Evolutionary conservation across 177 flowering plant species (phyloP).

Genomic region (Vitis hybrid): DNA sequence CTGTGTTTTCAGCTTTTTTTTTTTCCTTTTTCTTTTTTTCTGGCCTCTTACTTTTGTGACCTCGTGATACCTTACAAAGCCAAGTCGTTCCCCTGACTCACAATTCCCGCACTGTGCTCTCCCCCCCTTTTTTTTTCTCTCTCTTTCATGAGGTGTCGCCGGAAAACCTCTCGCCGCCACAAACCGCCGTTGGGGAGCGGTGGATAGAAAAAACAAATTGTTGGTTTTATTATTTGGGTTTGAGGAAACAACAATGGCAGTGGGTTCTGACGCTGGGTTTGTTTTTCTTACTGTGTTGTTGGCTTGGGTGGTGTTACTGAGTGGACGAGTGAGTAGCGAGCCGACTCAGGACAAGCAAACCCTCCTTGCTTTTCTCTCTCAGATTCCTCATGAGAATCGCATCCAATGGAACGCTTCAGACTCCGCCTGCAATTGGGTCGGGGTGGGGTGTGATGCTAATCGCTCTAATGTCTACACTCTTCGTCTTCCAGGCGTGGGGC

Average conservation of each 20-base stretch:
- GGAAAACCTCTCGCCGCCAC: slow-evolving; percentile 8
- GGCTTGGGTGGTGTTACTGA: slow-evolving; percentile 16
- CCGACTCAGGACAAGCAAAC: slow-evolving; percentile 80
- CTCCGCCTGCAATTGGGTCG: slow-evolving; percentile 83
- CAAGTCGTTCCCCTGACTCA: neutral
- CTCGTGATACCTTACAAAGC: slow-evolving; percentile 16
- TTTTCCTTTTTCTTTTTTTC: neutral
- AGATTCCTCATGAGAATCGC: slow-evolving; percentile 52
- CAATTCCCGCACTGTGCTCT: neutral
- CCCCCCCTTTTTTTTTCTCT: slow-evolving; percentile 1
- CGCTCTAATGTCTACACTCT: slow-evolving; percentile 43
- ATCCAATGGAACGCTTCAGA: slow-evolving; percentile 64
- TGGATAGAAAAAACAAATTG: neutral
- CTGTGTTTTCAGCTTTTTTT: slow-evolving; percentile 18
- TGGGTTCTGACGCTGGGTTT: neutral
- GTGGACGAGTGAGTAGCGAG: slow-evolving; percentile 40
- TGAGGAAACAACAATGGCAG: slow-evolving; percentile 12
- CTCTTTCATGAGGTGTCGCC: slow-evolving; percentile 20
- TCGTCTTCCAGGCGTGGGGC: slow-evolving; percentile 83
- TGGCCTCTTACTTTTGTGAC: neutral
- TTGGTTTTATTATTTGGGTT: neutral
- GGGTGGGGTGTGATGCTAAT: slow-evolving; percentile 58
- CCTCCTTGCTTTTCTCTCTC: slow-evolving; percentile 54
- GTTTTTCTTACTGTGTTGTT: slow-evolving; percentile 7
- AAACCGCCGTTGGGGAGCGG: neutral